Evolutionary conservation across 2,329 filamentous ascomycete species (phyloP), one percentile per base, ranked within the genome.

Genomic region (Beauveria asiatica): DNA sequence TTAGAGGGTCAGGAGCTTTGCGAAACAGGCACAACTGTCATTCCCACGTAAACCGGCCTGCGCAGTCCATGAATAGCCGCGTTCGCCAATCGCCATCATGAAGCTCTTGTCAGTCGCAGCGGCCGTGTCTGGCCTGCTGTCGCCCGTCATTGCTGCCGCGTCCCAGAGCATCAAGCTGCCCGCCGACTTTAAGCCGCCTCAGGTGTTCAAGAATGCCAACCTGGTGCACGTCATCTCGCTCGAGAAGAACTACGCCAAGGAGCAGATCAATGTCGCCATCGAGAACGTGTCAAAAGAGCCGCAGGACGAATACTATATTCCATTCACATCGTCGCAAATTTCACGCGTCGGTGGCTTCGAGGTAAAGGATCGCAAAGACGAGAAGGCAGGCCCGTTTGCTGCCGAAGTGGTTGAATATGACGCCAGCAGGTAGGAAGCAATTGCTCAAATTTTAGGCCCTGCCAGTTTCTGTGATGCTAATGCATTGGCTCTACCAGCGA

Each of bases 121-220:
- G 69, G 82, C 81, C 66, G 77, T 85, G 68, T 74, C 82, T 65
- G 84, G 84, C 70, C 78, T 86, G 70, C 73, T 84, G 67, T 79
- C 78, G 54, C 71, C 77, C 55, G 71, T 74, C 62, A 70, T 81
- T 62, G 74, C 75, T 62, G 67, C 66, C 68, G 68, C 70, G 62
- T 70, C 72, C 48, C 69, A 82, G 61, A 51, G 56, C 48, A 82
- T 84, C 64, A 84, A 84, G 72, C 73, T 85, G 63, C 84, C 85
- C 48, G 74, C 83, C 66, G 80, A 81, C 63, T 96, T 97, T 79
- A 88, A 84, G 74, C 92, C 93, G 58, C 88, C 92, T 16, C 89
- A 91, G 72, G 89, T 92, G 66, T 99, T 96, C 79, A 91, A 92
- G 78, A 97, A 99, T 75, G 83, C 82, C 74, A 97, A 99, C 73